These are phyloP conservation scores for Pseudonectria buxi DNA, from an alignment of 2,329 filamentous ascomycete species.

Conservation along the genomic window DNA sequence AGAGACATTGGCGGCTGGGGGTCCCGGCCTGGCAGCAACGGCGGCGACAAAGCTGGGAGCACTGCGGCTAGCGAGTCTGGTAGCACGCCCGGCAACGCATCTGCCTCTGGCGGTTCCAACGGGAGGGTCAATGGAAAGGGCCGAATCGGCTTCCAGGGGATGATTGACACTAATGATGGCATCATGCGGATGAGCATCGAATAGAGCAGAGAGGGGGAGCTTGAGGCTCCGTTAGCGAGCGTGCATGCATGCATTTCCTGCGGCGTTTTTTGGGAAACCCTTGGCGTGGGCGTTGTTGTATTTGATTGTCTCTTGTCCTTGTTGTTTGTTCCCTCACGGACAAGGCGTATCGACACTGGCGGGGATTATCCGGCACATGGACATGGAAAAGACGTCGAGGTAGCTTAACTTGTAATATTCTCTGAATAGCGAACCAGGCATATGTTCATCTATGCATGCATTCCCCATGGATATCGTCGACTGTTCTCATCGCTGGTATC, in stretches of 20 bases:
- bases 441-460: no score
- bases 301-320: no score
- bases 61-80: slow-evolving; percentile 46
- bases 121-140: slow-evolving; percentile 50
- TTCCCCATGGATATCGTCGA: slow-evolving; percentile 7
- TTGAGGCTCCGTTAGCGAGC: not conserved
- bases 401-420: no score
- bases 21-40: slow-evolving; percentile 59
- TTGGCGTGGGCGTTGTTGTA: no score
- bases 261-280: no score
- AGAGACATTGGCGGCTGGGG: slow-evolving; percentile 66
- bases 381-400: no score
- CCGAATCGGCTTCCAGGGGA: slow-evolving; percentile 77
- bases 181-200: slow-evolving; percentile 98
- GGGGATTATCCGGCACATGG: no score
- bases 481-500: slow-evolving; percentile 14
- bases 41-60: slow-evolving; percentile 44
- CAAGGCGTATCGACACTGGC: no score
- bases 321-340: no score
- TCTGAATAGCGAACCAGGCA: no score
- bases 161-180: slow-evolving; percentile 92
- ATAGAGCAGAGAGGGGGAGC: slow-evolving; percentile 32
- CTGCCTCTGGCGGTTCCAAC: slow-evolving; percentile 17
- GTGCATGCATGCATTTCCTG: no score
- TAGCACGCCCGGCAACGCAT: slow-evolving; percentile 28